Evolutionary conservation across 2,329 filamentous ascomycete species (phyloP).

Genomic region (Akanthomyces muscarius): DNA sequence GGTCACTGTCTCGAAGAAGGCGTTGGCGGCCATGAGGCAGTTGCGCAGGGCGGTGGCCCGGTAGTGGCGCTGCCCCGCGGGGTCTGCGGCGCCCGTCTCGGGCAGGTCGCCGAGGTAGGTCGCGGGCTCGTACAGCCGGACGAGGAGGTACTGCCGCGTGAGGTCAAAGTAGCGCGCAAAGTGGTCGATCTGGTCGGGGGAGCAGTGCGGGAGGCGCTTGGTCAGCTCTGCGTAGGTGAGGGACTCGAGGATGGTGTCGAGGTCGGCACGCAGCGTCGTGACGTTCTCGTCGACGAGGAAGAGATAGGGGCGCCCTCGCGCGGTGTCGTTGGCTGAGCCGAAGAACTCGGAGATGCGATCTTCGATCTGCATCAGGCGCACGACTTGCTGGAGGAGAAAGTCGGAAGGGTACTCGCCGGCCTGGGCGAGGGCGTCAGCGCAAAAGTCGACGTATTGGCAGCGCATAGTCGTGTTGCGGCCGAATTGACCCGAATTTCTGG

Average conservation of each 20-base stretch:
- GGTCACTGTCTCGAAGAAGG: slow-evolving; percentile 32
- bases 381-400: slow-evolving; percentile 31
- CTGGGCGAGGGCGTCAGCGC: slow-evolving; percentile 28
- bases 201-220: slow-evolving; percentile 15
- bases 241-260: slow-evolving; percentile 31
- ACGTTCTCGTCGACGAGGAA: slow-evolving; percentile 33
- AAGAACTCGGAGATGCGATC: slow-evolving; percentile 33
- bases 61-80: slow-evolving; percentile 25
- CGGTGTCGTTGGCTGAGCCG: slow-evolving; percentile 28
- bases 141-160: slow-evolving; percentile 34
- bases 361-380: slow-evolving; percentile 34
- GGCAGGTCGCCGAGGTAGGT: slow-evolving; percentile 28
- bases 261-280: slow-evolving; percentile 29
- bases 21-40: slow-evolving; percentile 32
- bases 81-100: slow-evolving; percentile 18
- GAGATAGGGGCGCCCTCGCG: slow-evolving; percentile 28
- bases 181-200: slow-evolving; percentile 17
- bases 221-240: slow-evolving; percentile 25
- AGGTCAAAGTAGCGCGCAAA: slow-evolving; percentile 27
- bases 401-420: slow-evolving; percentile 28
- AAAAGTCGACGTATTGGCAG: slow-evolving; percentile 31
- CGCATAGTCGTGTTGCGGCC: slow-evolving; percentile 32
- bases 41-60: slow-evolving; percentile 32
- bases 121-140: slow-evolving; percentile 38
- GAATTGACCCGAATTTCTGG: slow-evolving; percentile 36